A percentile compares a stretch with the other conserved stretches of the same genome.
phyloP scores from a whole-genome alignment of 306 rosid species.

The Glycyrrhiza uralensis region DNA sequence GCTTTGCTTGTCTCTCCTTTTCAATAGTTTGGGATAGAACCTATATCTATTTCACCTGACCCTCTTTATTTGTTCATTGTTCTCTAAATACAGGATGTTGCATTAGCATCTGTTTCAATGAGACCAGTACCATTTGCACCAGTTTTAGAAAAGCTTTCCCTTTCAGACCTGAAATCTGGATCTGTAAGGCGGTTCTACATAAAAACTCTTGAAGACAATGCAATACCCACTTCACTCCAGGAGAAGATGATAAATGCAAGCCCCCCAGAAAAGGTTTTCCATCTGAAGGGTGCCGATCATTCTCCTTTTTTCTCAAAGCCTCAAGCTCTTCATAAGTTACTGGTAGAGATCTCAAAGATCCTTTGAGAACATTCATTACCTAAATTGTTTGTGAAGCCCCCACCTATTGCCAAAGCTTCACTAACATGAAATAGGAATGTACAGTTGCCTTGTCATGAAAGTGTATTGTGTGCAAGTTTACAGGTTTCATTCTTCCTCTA shows the following conservation, averaged over 20 bases:
- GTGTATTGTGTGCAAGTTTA: conserved; percentile 14
- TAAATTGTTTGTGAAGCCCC: conserved; percentile 25
- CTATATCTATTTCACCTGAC: neutral
- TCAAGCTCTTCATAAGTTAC: conserved; percentile 88
- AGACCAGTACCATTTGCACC: conserved; percentile 88
- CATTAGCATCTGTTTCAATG: conserved; percentile 92
- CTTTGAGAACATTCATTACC: conserved; percentile 26
- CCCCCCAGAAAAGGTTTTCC: conserved; percentile 73
- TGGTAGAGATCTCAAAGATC: conserved; percentile 77
- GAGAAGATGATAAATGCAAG: conserved; percentile 71
- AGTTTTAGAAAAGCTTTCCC: conserved; percentile 71
- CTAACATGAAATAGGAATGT: conserved; percentile 34
- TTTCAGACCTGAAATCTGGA: conserved; percentile 77
- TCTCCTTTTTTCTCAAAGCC: conserved; percentile 96
- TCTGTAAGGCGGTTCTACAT: conserved; percentile 79
- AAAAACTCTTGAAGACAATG: conserved; percentile 85
- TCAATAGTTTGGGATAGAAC: neutral
- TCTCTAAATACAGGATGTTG: conserved; percentile 67
- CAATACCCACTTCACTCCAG: conserved; percentile 68
- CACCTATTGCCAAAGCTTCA: conserved; percentile 3
- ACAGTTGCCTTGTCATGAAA: conserved; percentile 17
- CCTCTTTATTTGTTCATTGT: conserved; percentile 11
- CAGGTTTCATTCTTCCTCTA: neutral
- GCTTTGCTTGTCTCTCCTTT: neutral
- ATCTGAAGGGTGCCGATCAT: conserved; percentile 85